A percentile compares a stretch with the other conserved stretches of the same genome.
Evolutionary conservation across 371 early-diverging fungal species (phyloP).

Genomic region (Vairimorpha ceranae): DNA sequence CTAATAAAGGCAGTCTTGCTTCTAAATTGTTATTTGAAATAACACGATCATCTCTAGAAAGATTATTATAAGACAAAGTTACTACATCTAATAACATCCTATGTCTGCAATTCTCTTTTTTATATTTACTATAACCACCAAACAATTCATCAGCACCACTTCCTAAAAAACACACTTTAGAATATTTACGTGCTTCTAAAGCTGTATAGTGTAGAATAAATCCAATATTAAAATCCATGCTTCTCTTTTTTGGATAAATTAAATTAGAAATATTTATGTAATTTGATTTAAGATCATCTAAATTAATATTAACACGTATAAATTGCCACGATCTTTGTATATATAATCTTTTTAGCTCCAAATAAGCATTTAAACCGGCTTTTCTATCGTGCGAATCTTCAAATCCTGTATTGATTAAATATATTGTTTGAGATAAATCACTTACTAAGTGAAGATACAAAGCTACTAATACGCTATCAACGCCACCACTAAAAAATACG

Average conservation of each 20-base stretch:
- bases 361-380: slow-evolving; percentile 1
- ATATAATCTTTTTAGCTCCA: slow-evolving; percentile 16
- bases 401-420: slow-evolving; percentile 52
- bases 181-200: slow-evolving; percentile 24
- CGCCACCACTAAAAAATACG: slow-evolving; percentile 52
- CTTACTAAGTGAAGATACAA: slow-evolving; percentile 23
- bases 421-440: slow-evolving; percentile 4
- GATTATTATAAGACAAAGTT: slow-evolving; percentile 43
- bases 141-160: slow-evolving; percentile 59
- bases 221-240: slow-evolving; percentile 55
- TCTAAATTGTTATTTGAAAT: slow-evolving; percentile 41
- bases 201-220: slow-evolving; percentile 35
- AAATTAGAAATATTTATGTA: slow-evolving; percentile 23
- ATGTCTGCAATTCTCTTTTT: neutral
- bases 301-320: slow-evolving; percentile 37
- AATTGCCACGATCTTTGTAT: slow-evolving; percentile 27
- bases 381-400: slow-evolving; percentile 34
- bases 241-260: slow-evolving; percentile 38
- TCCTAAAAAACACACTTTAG: slow-evolving; percentile 35
- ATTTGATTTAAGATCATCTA: slow-evolving; percentile 14
- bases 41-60: slow-evolving; percentile 52
- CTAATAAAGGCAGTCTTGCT: slow-evolving; percentile 48
- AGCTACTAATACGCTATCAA: slow-evolving; percentile 49
- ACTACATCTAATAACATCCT: slow-evolving; percentile 45
- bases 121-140: slow-evolving; percentile 54